A percentile compares a stretch with the other conserved stretches of the same genome.
Conservation (phyloP, 257 asterid species). For the Knoxia roxburghii region DNA sequence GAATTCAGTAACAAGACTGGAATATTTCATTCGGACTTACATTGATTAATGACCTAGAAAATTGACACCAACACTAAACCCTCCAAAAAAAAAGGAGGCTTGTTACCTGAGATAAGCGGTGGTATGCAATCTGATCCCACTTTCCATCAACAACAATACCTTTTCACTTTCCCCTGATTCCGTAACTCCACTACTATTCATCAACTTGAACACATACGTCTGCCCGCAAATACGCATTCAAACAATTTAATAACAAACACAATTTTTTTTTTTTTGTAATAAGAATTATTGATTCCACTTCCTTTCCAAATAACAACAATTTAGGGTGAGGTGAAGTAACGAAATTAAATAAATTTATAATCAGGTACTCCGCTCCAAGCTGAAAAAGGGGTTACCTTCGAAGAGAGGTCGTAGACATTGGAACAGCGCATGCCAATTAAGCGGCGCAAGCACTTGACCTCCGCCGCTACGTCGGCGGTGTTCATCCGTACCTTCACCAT, state of each 20-base stretch:
- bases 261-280: too few relatives aligned
- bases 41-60: too few relatives aligned
- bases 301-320: too few relatives aligned
- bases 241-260: too few relatives aligned
- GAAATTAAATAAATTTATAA: too few relatives aligned
- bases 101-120: constrained; percentile 82
- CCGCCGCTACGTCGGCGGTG: constrained; percentile 99
- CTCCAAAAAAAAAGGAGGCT: too few relatives aligned
- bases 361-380: too few relatives aligned
- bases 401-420: constrained; percentile 89
- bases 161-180: constrained; percentile 99
- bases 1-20: too few relatives aligned
- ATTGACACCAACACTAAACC: neutral
- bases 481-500: constrained; percentile 99
- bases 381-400: constrained; percentile 51
- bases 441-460: constrained; percentile 91
- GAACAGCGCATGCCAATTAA: constrained; percentile 99
- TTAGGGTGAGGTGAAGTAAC: too few relatives aligned
- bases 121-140: constrained; percentile 91
- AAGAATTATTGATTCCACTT: too few relatives aligned
- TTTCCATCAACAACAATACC: constrained; percentile 89
- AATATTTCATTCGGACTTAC: too few relatives aligned
- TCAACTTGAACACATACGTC: constrained; percentile 95
- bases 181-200: constrained; percentile 93
- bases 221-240: constrained; percentile 29